Conservation (phyloP, 2,329 filamentous ascomycete species). For the Fusarium sp. region DNA sequence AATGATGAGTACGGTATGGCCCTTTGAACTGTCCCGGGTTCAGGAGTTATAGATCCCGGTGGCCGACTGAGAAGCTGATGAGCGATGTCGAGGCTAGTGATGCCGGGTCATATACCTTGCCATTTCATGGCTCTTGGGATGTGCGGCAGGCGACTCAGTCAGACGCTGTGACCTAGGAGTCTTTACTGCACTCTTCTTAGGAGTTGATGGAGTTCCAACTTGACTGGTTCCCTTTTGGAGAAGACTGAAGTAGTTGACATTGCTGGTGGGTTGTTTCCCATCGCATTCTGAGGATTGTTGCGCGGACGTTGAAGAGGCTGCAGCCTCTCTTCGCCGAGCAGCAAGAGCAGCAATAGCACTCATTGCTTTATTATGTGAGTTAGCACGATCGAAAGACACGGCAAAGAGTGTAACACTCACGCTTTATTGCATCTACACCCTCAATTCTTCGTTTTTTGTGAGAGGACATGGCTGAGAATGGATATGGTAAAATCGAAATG, state of each 20-base stretch:
- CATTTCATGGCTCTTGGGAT: slow-evolving; percentile 9
- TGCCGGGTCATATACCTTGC: slow-evolving; percentile 24
- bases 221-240: slow-evolving; percentile 37
- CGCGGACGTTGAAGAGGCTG: slow-evolving; percentile 13
- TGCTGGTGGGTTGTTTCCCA: slow-evolving; percentile 28
- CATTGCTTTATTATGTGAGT: slow-evolving; percentile 24
- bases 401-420: slow-evolving; percentile 38
- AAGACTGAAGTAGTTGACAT: slow-evolving; percentile 46
- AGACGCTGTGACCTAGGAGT: slow-evolving; percentile 15
- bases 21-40: slow-evolving; percentile 5
- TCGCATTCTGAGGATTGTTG: slow-evolving; percentile 30
- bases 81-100: not conserved
- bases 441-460: slow-evolving; percentile 52
- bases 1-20: slow-evolving; percentile 58
- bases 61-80: slow-evolving; percentile 8
- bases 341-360: slow-evolving; percentile 53
- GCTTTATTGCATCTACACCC: slow-evolving; percentile 41
- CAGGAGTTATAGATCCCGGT: not conserved
- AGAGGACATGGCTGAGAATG: slow-evolving; percentile 41
- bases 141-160: slow-evolving; percentile 13
- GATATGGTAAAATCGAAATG: no score
- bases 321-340: slow-evolving; percentile 47
- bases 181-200: slow-evolving; percentile 34
- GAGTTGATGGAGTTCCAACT: slow-evolving; percentile 11
- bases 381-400: not conserved